phyloP scores from a whole-genome alignment of 2,329 filamentous ascomycete species.

The Byssochlamys sp. region DNA sequence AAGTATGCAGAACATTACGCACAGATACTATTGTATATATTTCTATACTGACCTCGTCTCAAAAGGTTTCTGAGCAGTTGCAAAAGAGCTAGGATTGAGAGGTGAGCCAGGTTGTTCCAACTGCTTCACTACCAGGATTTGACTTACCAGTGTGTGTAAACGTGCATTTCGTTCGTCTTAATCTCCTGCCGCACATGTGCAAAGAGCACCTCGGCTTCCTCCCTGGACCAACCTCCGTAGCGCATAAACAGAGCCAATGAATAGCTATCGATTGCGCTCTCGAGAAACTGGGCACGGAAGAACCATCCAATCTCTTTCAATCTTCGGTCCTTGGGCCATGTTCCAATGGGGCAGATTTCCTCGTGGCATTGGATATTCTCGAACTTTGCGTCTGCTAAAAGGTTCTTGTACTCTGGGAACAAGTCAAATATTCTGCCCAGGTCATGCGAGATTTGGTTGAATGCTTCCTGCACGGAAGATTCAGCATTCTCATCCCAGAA shows the following conservation, averaged over 20 bases:
- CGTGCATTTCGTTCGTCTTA: slow-evolving; percentile 18
- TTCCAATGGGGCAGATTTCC: slow-evolving; percentile 17
- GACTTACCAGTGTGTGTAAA: slow-evolving; percentile 18
- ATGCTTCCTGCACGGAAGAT: slow-evolving; percentile 6
- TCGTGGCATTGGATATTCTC: slow-evolving; percentile 12
- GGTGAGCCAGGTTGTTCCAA: background rate
- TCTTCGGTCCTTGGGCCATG: slow-evolving; percentile 20
- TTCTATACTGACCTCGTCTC: background rate
- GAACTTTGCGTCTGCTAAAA: slow-evolving; percentile 17
- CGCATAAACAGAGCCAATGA: slow-evolving; percentile 18
- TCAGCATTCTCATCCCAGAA: background rate
- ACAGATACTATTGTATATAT: background rate
- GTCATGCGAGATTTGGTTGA: slow-evolving; percentile 30
- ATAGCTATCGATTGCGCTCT: slow-evolving; percentile 18
- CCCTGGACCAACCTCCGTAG: slow-evolving; percentile 13
- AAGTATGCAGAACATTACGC: background rate
- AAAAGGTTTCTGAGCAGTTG: slow-evolving; percentile 4
- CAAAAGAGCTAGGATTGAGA: slow-evolving; percentile 3
- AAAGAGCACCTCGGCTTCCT: slow-evolving; percentile 14
- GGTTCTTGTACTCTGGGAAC: slow-evolving; percentile 5
- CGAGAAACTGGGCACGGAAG: slow-evolving; percentile 17
- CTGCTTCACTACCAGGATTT: background rate
- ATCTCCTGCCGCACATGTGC: slow-evolving; percentile 15
- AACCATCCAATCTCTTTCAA: slow-evolving; percentile 19
- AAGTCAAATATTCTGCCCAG: slow-evolving; percentile 12